Evolutionary conservation across 1,139 yeast species (phyloP), one percentile per base, ranked within the genome.

Genomic region (Scheffersomyces insectosa): DNA sequence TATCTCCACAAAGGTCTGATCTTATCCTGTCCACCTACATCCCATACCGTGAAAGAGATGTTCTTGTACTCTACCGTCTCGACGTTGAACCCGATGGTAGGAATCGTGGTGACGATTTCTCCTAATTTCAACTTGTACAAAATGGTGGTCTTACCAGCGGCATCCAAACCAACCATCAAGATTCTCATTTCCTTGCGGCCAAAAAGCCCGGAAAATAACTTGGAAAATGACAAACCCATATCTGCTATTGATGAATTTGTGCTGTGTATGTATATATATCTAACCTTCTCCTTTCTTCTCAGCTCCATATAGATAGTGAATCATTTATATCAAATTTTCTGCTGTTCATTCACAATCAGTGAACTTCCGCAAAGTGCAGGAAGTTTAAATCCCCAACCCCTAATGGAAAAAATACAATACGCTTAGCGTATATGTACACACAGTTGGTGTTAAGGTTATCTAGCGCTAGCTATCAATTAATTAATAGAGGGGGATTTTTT

Each of bases 221-320:
- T 87, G 55, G 95, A 87, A 70, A 87, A 81, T 60, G 87, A 83
- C 68, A 86, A 77, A 78, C 95, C 95, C 95, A 87, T 86, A 16
- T 33, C 33, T 31, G 28, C 13, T n/a, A 30, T 15, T 31, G 34
- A 31, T 31, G 34, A 4, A 31, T 31, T 23, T 10, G n/a, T 10
- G 12, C 20, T 31, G 25, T 20, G 25, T 20, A 20, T 20, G 25
- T 20, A 8, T 20, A 20, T 20, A 20, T 20, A 8, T 20, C 25
- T 20, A 20, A 7, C 25, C 25, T 20, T 20, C 25, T 20, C 25
- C 25, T 20, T 20, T 20, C 25, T 20, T 20, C 25, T 20, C 25
- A 20, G 25, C 25, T 20, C 25, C 9, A 20, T 6, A 20, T 20
- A 20, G 25, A 20, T 20, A 16, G 25, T 20, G 6, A 20, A 20